phyloP scores from a whole-genome alignment of 352 stramenopile species.

The Plasmopara halstedii region DNA sequence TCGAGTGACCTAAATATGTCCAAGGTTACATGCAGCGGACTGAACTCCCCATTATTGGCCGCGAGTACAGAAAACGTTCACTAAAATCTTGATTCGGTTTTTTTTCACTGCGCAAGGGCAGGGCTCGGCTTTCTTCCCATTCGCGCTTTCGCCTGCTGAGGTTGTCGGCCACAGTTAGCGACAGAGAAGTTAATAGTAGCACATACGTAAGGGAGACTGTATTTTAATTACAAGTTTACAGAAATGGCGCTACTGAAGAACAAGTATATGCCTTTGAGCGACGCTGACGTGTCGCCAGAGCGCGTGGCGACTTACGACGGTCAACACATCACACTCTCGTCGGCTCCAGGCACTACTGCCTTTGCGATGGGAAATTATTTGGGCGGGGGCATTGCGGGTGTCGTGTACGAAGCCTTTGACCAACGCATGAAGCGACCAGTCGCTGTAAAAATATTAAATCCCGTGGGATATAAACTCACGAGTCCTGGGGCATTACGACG shows the following conservation, averaged over 20 bases:
- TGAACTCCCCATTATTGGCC: not conserved
- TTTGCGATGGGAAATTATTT: slow-evolving; percentile 90
- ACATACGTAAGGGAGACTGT: no score
- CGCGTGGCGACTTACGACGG: slow-evolving; percentile 75
- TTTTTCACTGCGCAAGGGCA: slow-evolving; percentile 1
- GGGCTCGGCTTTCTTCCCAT: slow-evolving; percentile 8
- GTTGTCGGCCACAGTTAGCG: not conserved
- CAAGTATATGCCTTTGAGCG: slow-evolving; percentile 86
- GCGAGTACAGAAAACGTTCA: slow-evolving; percentile 9
- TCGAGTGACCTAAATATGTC: not conserved
- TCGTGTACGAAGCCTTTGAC: slow-evolving; percentile 90
- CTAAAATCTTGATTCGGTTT: slow-evolving; percentile 19
- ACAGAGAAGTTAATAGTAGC: slow-evolving; percentile 6
- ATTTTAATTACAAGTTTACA: not conserved
- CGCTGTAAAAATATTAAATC: slow-evolving; percentile 96
- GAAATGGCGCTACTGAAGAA: slow-evolving; percentile 45
- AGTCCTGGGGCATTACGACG: slow-evolving; percentile 59
- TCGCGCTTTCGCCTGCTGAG: slow-evolving; percentile 14
- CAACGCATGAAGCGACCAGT: slow-evolving; percentile 69
- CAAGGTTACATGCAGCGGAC: no score
- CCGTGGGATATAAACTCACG: slow-evolving; percentile 91
- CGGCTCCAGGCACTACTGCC: slow-evolving; percentile 12
- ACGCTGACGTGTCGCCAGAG: slow-evolving; percentile 68
- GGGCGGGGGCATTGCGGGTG: slow-evolving; percentile 86
- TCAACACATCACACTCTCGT: slow-evolving; percentile 55